Percentiles rank a stretch among this genome's conserved stretches.
Evolutionary conservation across 2,329 filamentous ascomycete species (phyloP).

Genomic region (Escovopsis sp.): DNA sequence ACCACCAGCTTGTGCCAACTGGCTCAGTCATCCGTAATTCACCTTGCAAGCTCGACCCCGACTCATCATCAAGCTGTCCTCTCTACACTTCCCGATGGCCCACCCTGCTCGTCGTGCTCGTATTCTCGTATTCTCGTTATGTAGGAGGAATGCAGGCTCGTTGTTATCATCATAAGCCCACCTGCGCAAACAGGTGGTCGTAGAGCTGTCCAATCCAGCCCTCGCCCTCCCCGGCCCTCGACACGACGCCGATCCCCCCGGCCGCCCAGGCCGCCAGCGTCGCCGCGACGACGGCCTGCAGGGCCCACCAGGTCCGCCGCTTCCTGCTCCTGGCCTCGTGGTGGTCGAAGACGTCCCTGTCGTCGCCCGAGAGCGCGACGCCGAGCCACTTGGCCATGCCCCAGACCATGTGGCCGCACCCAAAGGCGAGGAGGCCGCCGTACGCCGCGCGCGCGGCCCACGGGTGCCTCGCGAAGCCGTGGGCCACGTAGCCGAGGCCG

Average conservation of each 20-base stretch:
- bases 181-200: conserved; percentile 43
- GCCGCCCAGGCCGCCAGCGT: conserved; percentile 61
- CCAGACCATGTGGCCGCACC: conserved; percentile 68
- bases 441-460: conserved; percentile 55
- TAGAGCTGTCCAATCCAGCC: conserved; percentile 75
- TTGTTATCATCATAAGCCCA: conserved; percentile 14
- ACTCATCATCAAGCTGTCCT: too few species aligned
- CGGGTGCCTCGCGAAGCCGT: conserved; percentile 66
- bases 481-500: conserved; percentile 67
- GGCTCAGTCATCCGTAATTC: too few species aligned
- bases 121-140: too few species aligned
- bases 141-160: too few species aligned
- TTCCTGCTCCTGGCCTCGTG: conserved; percentile 35
- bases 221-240: conserved; percentile 48
- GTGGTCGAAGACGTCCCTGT: conserved; percentile 26
- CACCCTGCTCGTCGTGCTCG: too few species aligned
- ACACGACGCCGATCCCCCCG: conserved; percentile 67
- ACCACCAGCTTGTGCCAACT: too few species aligned
- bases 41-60: too few species aligned
- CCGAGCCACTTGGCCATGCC: conserved; percentile 74
- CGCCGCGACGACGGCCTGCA: conserved; percentile 49
- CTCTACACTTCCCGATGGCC: too few species aligned
- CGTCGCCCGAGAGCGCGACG: conserved; percentile 39
- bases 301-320: conserved; percentile 52
- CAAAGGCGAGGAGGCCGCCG: conserved; percentile 47